phyloP scores from a whole-genome alignment of 1,139 yeast species.

The Suhomyces yuchorum region DNA sequence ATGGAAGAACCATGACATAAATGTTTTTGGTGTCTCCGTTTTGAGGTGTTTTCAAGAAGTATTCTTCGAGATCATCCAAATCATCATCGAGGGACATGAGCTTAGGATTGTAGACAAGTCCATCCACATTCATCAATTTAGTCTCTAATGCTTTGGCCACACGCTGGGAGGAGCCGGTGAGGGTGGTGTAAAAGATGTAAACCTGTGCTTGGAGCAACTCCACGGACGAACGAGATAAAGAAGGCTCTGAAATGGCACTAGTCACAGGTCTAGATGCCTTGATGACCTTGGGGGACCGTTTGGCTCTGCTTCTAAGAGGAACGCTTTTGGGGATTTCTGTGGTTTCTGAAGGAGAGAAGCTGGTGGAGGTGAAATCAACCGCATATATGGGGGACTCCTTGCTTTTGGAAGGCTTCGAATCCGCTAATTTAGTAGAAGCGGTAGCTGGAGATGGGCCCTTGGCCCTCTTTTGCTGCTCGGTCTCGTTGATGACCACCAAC shows the following conservation, averaged over 20 bases:
- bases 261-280: constrained; percentile 36
- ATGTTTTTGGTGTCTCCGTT: constrained; percentile 43
- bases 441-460: not conserved
- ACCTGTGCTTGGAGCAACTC: constrained; percentile 49
- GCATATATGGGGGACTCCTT: constrained; percentile 42
- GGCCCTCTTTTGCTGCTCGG: not conserved
- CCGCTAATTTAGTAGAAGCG: not conserved
- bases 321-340: constrained; percentile 25
- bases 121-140: constrained; percentile 32
- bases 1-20: constrained; percentile 81
- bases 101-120: constrained; percentile 47
- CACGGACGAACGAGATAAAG: constrained; percentile 34
- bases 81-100: constrained; percentile 76
- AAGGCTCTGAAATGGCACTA: constrained; percentile 18
- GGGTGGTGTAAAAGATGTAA: constrained; percentile 75
- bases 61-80: constrained; percentile 81
- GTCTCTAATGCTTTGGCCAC: constrained; percentile 57
- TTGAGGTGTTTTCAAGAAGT: constrained; percentile 65
- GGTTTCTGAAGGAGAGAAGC: constrained; percentile 30
- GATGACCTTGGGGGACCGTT: constrained; percentile 43
- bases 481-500: not conserved
- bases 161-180: constrained; percentile 80
- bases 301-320: constrained; percentile 23
- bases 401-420: not conserved
- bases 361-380: constrained; percentile 47